A percentile compares a stretch with the other conserved stretches of the same genome.
Evolutionary conservation across 345 rosid genomes (phyloP).

Genomic region (Microthlaspi erraticum): DNA sequence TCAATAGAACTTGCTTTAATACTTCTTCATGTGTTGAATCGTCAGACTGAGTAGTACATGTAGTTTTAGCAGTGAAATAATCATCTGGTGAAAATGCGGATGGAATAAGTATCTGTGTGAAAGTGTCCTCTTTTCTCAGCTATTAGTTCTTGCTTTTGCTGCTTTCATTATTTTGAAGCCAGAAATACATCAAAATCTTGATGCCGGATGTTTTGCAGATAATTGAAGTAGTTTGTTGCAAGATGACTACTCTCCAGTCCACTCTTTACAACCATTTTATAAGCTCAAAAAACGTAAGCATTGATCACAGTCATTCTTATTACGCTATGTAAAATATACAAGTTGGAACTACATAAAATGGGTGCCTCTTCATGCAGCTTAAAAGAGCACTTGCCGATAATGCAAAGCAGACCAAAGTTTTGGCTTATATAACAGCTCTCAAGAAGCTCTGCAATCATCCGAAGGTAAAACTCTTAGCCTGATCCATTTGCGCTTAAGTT

Average conservation of each 20-base stretch:
- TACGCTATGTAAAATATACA: conserved; percentile 12
- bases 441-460: conserved; percentile 99
- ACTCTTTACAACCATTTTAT: conserved; percentile 88
- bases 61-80: conserved; percentile 1
- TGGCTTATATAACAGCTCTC: conserved; percentile 97
- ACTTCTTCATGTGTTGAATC: conserved; percentile 19
- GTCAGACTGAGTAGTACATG: conserved; percentile 18
- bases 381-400: conserved; percentile 81
- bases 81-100: conserved; percentile 15
- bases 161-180: conserved; percentile 20
- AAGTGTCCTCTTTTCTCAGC: conserved; percentile 28
- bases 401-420: conserved; percentile 82
- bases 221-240: conserved; percentile 97
- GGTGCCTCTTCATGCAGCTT: conserved; percentile 58
- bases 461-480: conserved; percentile 59
- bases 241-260: conserved; percentile 90
- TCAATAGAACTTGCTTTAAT: conserved; percentile 17
- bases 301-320: conserved; percentile 33
- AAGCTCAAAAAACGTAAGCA: conserved; percentile 90
- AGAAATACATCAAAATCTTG: conserved; percentile 32
- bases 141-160: conserved; percentile 21
- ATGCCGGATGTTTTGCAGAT: conserved; percentile 63
- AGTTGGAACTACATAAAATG: conserved; percentile 25
- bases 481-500: conserved; percentile 19
- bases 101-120: conserved; percentile 22